Percentiles rank a stretch among this genome's conserved stretches.
Evolutionary conservation across 108 stramenopile genomes (phyloP).

Genomic region (Nitzschia sp.): DNA sequence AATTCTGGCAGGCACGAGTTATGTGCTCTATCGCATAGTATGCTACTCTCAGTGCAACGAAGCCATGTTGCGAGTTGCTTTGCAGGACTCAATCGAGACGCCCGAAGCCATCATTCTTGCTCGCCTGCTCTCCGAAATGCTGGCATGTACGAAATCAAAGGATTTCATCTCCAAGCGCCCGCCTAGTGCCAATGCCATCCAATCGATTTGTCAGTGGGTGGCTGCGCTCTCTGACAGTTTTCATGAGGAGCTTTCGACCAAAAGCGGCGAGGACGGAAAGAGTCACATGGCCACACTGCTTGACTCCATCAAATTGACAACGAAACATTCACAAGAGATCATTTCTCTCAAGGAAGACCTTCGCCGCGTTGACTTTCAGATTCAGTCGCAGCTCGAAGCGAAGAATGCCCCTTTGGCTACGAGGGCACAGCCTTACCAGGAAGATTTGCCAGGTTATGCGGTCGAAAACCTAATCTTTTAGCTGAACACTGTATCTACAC

Average conservation of each 20-base stretch:
- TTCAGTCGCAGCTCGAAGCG: conserved; percentile 3
- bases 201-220: conserved; percentile 37
- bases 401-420: conserved; percentile 1
- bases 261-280: conserved; percentile 3
- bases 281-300: conserved; percentile 10
- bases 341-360: conserved; percentile 29
- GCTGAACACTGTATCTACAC: too few species aligned
- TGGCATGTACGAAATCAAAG: not conserved
- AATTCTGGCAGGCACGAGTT: conserved; percentile 20
- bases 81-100: conserved; percentile 13
- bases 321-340: conserved; percentile 31
- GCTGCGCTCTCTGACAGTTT: conserved; percentile 38
- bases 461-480: conserved; percentile 28
- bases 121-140: conserved; percentile 20
- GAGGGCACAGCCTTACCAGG: conserved; percentile 4
- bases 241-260: conserved; percentile 20
- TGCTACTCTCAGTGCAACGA: conserved; percentile 38
- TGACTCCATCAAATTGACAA: not conserved
- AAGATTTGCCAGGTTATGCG: conserved; percentile 37
- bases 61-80: conserved; percentile 38
- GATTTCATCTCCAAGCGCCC: not conserved
- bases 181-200: not conserved
- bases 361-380: conserved; percentile 11
- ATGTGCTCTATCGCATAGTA: conserved; percentile 31
- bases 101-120: conserved; percentile 32